These are phyloP conservation scores for Leersia perrieri DNA, from an alignment of 176 grass and related monocot species.

Conservation along the genomic window DNA sequence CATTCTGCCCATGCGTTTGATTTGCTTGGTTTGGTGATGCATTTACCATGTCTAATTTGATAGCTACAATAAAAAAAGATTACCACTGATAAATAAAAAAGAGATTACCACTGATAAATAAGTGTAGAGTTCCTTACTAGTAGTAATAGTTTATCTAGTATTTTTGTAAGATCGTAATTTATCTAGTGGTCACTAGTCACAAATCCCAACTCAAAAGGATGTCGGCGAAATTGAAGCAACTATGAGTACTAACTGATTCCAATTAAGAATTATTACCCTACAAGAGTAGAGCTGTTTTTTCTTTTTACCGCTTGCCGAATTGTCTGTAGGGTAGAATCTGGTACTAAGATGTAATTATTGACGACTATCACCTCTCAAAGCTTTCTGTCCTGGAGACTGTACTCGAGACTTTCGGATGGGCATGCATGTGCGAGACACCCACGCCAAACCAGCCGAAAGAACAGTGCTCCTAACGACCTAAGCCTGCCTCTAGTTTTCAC, in stretches of 20 bases:
- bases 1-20: background rate
- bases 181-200: background rate
- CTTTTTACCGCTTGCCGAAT: background rate
- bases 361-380: background rate
- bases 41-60: background rate
- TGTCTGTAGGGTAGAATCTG: background rate
- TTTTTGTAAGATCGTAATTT: too few species aligned
- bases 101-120: too few species aligned
- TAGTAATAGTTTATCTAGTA: too few species aligned
- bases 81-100: too few species aligned
- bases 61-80: background rate
- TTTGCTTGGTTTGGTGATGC: background rate
- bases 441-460: conserved; percentile 5
- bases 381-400: conserved; percentile 22
- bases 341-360: conserved; percentile 24
- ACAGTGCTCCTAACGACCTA: conserved; percentile 19
- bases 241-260: background rate
- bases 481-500: background rate
- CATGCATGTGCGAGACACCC: conserved; percentile 21
- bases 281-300: background rate
- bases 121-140: too few species aligned
- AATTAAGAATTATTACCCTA: background rate
- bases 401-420: conserved; percentile 4
- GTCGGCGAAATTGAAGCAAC: background rate
- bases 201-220: conserved; percentile 8